These are phyloP conservation scores for Alternaria sp. DNA, from an alignment of 2,329 filamentous ascomycete genomes.

Conservation along the genomic window DNA sequence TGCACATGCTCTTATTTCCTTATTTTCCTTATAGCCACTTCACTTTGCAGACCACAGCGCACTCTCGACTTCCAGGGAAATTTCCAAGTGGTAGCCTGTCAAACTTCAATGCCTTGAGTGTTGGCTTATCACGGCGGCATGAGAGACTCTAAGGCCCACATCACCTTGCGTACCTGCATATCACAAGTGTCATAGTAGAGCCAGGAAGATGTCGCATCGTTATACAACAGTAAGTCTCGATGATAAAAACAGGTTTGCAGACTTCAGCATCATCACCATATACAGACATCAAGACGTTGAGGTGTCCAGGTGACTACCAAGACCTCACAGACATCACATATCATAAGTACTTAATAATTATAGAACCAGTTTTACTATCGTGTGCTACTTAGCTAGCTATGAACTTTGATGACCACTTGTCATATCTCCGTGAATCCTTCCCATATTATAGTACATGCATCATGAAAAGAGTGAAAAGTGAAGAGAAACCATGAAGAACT, in stretches of 20 bases:
- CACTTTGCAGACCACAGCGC: background rate
- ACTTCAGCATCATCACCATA: background rate
- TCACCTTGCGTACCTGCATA: background rate
- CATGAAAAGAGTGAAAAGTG: background rate
- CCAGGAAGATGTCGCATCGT: background rate
- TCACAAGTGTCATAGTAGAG: accelerated
- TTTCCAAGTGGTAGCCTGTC: background rate
- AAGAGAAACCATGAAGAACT: background rate
- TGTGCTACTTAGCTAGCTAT: conserved; percentile 14
- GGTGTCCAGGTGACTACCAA: background rate
- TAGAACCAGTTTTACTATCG: conserved; percentile 3
- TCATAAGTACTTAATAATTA: background rate
- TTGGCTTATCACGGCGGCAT: background rate
- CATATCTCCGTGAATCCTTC: background rate
- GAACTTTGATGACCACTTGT: background rate
- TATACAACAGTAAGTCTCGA: background rate
- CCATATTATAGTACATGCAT: background rate
- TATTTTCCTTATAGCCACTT: background rate
- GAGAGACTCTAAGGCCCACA: background rate
- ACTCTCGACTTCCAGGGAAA: background rate
- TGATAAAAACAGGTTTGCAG: background rate
- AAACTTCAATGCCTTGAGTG: background rate
- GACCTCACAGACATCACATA: background rate
- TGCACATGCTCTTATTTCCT: no score
- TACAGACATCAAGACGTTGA: background rate